phyloP scores from a whole-genome alignment of 768 basidiomycete genomes.

The Fomitopsis pulvina region DNA sequence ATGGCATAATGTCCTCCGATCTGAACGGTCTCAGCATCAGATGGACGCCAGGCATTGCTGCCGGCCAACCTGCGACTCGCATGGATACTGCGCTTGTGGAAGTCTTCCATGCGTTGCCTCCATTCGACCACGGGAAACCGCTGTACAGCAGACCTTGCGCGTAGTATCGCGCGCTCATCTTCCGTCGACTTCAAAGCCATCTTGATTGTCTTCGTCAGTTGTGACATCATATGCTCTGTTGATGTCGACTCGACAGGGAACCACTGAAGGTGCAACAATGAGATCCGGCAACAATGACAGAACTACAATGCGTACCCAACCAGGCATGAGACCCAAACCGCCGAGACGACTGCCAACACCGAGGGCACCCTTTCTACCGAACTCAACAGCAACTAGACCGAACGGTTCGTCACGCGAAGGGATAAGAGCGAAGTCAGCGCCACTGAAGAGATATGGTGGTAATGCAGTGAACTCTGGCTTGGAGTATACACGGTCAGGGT shows the following conservation, averaged over 20 bases:
- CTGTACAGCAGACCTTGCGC: slow-evolving; percentile 89
- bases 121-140: slow-evolving; percentile 98
- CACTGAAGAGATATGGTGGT: slow-evolving; percentile 89
- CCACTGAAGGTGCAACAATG: slow-evolving; percentile 50
- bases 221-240: slow-evolving; percentile 91
- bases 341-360: slow-evolving; percentile 93
- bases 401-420: slow-evolving; percentile 96
- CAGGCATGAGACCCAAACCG: slow-evolving; percentile 94
- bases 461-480: slow-evolving; percentile 95
- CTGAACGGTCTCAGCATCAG: slow-evolving; percentile 50
- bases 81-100: slow-evolving; percentile 80
- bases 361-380: slow-evolving; percentile 92
- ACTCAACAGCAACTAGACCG: slow-evolving; percentile 93
- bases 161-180: slow-evolving; percentile 87
- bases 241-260: slow-evolving; percentile 94
- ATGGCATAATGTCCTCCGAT: slow-evolving; percentile 35
- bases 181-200: slow-evolving; percentile 86
- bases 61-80: slow-evolving; percentile 66
- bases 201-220: slow-evolving; percentile 91
- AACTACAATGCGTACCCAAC: slow-evolving; percentile 64
- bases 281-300: not conserved
- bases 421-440: slow-evolving; percentile 93
- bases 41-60: slow-evolving; percentile 68
- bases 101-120: slow-evolving; percentile 94
- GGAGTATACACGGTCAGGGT: slow-evolving; percentile 90